A percentile compares a stretch with the other conserved stretches of the same genome.
Evolutionary conservation across 1,139 yeast species (phyloP).

Genomic region (Pichia sp.): DNA sequence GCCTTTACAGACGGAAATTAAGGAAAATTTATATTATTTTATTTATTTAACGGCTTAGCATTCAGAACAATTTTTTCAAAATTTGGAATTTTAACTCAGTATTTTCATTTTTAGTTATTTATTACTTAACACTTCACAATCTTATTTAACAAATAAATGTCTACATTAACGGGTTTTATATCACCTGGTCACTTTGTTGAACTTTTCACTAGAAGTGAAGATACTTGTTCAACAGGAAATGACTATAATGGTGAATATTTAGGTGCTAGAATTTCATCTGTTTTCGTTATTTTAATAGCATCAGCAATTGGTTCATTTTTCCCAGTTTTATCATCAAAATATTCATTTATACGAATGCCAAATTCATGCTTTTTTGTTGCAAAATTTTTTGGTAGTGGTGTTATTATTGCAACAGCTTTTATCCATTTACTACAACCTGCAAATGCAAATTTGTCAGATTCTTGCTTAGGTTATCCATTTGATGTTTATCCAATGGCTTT

Average conservation of each 20-base stretch:
- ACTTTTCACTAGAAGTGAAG: conserved; percentile 14
- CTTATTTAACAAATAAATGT: neutral
- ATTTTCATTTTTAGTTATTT: too few relatives aligned
- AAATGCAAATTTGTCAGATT: conserved; percentile 42
- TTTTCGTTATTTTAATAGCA: conserved; percentile 58
- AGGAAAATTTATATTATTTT: too few relatives aligned
- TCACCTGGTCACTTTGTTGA: conserved; percentile 10
- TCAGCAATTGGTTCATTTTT: conserved; percentile 54
- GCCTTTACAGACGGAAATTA: too few relatives aligned
- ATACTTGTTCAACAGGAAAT: conserved; percentile 16
- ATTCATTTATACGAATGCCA: conserved; percentile 51
- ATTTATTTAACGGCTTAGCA: too few relatives aligned
- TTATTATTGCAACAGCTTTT: conserved; percentile 82
- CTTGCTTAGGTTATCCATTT: conserved; percentile 53
- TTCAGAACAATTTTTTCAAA: too few relatives aligned
- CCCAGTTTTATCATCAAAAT: conserved; percentile 52
- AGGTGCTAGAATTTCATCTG: conserved; percentile 67
- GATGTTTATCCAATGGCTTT: conserved; percentile 58
- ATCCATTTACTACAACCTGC: conserved; percentile 82
- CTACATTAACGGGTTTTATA: neutral
- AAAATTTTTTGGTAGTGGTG: conserved; percentile 88
- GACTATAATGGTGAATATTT: conserved; percentile 18
- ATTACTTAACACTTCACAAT: too few relatives aligned
- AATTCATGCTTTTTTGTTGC: conserved; percentile 60
- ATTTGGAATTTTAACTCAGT: too few relatives aligned